These are phyloP conservation scores for Priceomyces carsonii DNA, from an alignment of 805 yeast genomes.

Conservation along the genomic window DNA sequence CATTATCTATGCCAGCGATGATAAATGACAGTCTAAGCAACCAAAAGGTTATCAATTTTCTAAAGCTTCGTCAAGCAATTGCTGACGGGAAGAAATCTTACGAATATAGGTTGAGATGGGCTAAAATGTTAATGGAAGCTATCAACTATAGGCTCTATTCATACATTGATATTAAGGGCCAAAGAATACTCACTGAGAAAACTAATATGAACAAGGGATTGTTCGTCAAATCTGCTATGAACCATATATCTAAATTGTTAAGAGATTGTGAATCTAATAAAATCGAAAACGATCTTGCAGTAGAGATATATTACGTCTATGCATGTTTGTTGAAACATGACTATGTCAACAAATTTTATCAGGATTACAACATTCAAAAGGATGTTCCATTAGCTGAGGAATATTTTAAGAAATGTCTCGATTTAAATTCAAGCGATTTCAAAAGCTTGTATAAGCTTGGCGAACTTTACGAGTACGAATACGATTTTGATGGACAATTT, in stretches of 20 bases:
- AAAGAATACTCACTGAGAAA: conserved; percentile 30
- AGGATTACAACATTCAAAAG: conserved; percentile 35
- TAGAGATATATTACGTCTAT: conserved; percentile 37
- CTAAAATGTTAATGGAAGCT: conserved; percentile 41
- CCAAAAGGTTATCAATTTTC: conserved; percentile 35
- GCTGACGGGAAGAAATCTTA: conserved; percentile 43
- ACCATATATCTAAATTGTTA: conserved; percentile 37
- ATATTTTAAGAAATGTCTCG: conserved; percentile 33
- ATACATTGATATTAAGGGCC: conserved; percentile 46
- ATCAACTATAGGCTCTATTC: conserved; percentile 38
- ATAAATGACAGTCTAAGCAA: conserved; percentile 25
- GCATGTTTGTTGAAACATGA: conserved; percentile 41
- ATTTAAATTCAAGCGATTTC: conserved; percentile 30
- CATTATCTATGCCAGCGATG: conserved; percentile 11
- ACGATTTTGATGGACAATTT: conserved; percentile 27
- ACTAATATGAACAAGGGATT: conserved; percentile 30
- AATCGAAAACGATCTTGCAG: conserved; percentile 16
- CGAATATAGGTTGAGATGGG: conserved; percentile 44
- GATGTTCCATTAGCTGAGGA: conserved; percentile 28
- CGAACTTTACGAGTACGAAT: conserved; percentile 39
- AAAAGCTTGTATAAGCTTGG: conserved; percentile 40
- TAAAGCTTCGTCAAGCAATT: conserved; percentile 32
- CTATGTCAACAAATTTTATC: conserved; percentile 28
- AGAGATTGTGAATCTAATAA: conserved; percentile 29
- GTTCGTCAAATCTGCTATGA: conserved; percentile 39